Base-by-base conservation (phyloP, 768 basidiomycete genomes). In the Auriscalpium microsporum region DNA sequence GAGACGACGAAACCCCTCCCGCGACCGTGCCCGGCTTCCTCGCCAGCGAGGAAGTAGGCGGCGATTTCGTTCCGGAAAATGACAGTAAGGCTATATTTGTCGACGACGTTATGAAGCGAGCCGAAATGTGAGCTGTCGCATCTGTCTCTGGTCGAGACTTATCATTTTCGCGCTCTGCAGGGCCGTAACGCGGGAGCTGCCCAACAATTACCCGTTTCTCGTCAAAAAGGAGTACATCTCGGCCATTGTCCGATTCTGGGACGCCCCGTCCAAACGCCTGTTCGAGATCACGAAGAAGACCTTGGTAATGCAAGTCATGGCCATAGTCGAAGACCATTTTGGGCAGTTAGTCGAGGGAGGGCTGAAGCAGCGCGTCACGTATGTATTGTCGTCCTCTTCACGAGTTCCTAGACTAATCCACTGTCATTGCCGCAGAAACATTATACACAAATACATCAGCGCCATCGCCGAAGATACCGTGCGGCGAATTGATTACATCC, bases 101-200 rank as follows among this genome's bases (percentile, higher is more conserved):
- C 4, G 74, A 83, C 45, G 74, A 81, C 37, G 76, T 84, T 7
- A 56, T 78, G 16, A 48, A 65, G n/a, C 63, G 65, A 8, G 78
- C 77, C 1, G 61, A 73, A 34, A 62, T 65, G 82, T 82, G 64
- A 38, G 78, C 63, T 2, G 36, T n/a, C 58, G 17, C 4, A 13
- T 8, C 5, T 44, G 42, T 1, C 7, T 10, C 50, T 8, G 45
- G 1, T 33, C 36, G 34, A 46, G 28, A 17, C 10, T 10, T 34
- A 17, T 35, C 17, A 36, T 56, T 14, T 52, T 11, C 35, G 37
- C 28, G 14, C 44, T 51, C 35, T 45, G 17, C 53, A 87, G 85
- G 13, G 78, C 83, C 2, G 74, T 82, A 6, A 83, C 85, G 0
- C 79, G 86, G 4, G 85, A 89, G 62, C 75, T 87, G 0, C 86